Base-by-base conservation (phyloP, 306 rosid species). In the Cicer arietinum region DNA sequence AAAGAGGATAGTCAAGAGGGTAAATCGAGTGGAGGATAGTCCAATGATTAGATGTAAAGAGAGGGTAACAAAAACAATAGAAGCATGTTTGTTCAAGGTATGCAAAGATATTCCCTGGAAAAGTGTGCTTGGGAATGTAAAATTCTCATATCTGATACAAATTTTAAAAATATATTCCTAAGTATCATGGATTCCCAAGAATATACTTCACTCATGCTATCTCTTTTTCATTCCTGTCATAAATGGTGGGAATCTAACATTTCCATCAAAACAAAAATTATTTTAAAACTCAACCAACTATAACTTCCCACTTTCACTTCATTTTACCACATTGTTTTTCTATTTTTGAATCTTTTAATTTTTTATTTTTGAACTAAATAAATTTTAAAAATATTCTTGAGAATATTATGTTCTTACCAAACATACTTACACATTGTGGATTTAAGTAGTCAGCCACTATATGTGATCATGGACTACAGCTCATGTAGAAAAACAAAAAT, bases 261-360 rank as follows among this genome's bases (percentile, higher is more conserved):
- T 61, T 39, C 44, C 20, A 61, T 37, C 11, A 7, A 6, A 61
- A 14, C 10, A 5, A 16, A 37, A n/a, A 37, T 61, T 61, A 35
- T 35, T 60, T 61, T 40, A 37, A 60, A 61, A 37, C 46, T 13
- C 67, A 61, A 61, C 10, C 46, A 61, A 37, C 67, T 61, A 30
- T 61, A 61, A 39, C 11, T 30, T 61, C 12, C 16, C 18, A 61
- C 67, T 37, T 37, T 37, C 67, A 61, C 46, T 61, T 37, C 13
- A 56, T 56, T 56, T 20, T 18, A 56, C 7, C 3, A 10, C 39
- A 56, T 3, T 56, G 2, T 18, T 17, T 18, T 50, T 8, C 6
- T 56, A 56, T 9, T 45, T 45, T 9, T 8, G 11, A 44, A 44
- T 30, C 35, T 30, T 30, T 30, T 30, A 44, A 0, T 44, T 44